Conservation (phyloP, 1,284 basidiomycete species). For the Cutaneotrichosporon mucoides region DNA sequence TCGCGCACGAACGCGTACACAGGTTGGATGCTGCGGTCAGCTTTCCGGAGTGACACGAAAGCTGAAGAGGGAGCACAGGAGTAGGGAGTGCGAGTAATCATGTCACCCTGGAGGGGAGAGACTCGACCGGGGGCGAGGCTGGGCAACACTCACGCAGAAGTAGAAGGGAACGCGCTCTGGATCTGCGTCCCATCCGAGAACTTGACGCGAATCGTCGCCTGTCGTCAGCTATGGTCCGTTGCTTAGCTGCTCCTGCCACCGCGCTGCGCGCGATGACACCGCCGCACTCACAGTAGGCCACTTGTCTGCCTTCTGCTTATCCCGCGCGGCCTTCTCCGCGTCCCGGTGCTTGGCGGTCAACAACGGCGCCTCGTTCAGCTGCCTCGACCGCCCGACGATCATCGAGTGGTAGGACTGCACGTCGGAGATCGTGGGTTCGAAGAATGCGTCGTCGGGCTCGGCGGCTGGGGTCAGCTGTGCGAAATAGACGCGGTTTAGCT, state of each 20-base stretch:
- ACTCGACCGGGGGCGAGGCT: too few species aligned
- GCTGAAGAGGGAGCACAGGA: background rate
- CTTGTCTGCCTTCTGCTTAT: constrained; percentile 38
- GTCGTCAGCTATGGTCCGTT: background rate
- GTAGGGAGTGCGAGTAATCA: too few species aligned
- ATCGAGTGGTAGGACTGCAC: constrained; percentile 39
- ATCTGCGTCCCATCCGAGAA: constrained; percentile 48
- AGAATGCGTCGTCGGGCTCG: constrained; percentile 33
- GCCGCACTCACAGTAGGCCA: constrained; percentile 41
- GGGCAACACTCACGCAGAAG: constrained; percentile 30
- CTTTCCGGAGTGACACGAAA: background rate
- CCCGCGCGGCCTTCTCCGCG: constrained; percentile 30
- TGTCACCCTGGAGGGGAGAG: too few species aligned
- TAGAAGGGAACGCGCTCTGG: constrained; percentile 42
- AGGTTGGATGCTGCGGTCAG: constrained; percentile 40
- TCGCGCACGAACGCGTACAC: constrained; percentile 47
- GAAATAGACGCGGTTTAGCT: too few species aligned
- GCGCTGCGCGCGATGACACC: background rate
- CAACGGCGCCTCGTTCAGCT: constrained; percentile 43
- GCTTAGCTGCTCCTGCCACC: background rate
- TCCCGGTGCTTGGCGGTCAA: constrained; percentile 41
- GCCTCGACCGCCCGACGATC: constrained; percentile 30
- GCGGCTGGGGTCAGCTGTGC: constrained; percentile 1
- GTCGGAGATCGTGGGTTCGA: constrained; percentile 40
- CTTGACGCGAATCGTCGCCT: constrained; percentile 46